phyloP scores from a whole-genome alignment of 768 basidiomycete genomes.

The Pleurotus cornucopiae region DNA sequence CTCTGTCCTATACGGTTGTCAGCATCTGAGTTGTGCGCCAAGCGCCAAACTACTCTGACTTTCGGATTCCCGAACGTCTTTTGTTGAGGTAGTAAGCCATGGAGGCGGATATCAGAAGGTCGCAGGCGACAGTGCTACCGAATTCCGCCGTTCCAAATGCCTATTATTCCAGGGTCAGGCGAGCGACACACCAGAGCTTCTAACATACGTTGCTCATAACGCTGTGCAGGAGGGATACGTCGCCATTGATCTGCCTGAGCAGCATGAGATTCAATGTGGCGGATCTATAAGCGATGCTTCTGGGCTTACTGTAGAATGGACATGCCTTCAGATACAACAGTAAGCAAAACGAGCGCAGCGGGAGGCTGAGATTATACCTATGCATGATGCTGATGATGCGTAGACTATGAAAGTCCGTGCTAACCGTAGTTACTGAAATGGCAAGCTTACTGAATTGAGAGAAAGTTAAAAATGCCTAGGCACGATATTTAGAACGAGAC shows the following conservation, averaged over 20 bases:
- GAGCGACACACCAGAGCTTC: background rate
- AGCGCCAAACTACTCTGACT: background rate
- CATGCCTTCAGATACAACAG: background rate
- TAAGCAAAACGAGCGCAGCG: too few relatives aligned
- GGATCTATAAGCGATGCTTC: too few relatives aligned
- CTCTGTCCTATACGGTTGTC: constrained; percentile 3
- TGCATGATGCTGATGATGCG: background rate
- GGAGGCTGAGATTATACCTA: background rate
- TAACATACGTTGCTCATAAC: background rate
- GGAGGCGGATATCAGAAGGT: constrained; percentile 2
- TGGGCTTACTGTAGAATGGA: constrained; percentile 1
- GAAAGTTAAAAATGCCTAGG: constrained; percentile 1
- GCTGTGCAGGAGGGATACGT: background rate
- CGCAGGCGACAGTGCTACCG: background rate
- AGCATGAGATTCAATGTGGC: too few relatives aligned
- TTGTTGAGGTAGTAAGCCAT: constrained; percentile 1
- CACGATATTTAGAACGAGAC: background rate
- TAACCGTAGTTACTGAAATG: background rate
- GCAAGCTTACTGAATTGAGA: background rate
- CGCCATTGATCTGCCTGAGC: background rate
- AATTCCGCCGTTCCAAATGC: background rate
- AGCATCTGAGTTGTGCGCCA: background rate
- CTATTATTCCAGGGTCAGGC: background rate
- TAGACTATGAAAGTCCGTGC: too few relatives aligned
- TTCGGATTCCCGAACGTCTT: background rate